Base-by-base conservation (phyloP, 345 rosid species). In the Eucalyptus melliodora region DNA sequence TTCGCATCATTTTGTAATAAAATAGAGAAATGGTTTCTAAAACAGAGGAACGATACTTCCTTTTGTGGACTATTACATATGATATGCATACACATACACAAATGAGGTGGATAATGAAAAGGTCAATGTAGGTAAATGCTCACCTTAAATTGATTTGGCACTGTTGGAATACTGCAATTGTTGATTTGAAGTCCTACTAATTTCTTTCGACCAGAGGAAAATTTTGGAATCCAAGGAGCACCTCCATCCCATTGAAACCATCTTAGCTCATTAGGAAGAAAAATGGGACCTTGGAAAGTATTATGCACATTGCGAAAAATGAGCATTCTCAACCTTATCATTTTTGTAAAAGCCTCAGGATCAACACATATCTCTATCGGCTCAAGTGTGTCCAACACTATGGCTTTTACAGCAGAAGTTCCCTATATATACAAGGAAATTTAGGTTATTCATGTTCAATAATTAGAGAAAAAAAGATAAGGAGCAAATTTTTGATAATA, bases 361-460 rank as follows among this genome's bases (percentile, higher is more conserved):
- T 1, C 0, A 0, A 27, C 2, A 60, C 16, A 27, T 7, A 12
- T 12, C 27, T 60, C 31, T 60, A 0, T 60, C 2, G 31, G 69
- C 31, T 60, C 1, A 60, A 0, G 1, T 27, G 69, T 2, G 5
- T 27, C 2, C 1, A 60, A 27, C 16, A 60, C 1, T 12, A 60
- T 27, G 31, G 69, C 31, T 27, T 60, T 27, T 2, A 60, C 31
- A 27, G 3, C 69, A 60, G 9, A 27, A 60, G 10, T 10, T 10
- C 0, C 49, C 49, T 45, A 1, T 0, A 45, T 10, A 10, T 45
- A 45, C 49, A 45, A 45, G 49, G 1, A 12, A 1, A 10, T 45
- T 45, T 45, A 45, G 12, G 12, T 45, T 45, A 45, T 45, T 1
- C 49, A 45, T 45, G 4, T 45, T 45, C 0, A 45, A 1, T 45